These are phyloP conservation scores for Echinochloa phyllopogon DNA, from an alignment of 176 grass and related monocot species.

Conservation along the genomic window DNA sequence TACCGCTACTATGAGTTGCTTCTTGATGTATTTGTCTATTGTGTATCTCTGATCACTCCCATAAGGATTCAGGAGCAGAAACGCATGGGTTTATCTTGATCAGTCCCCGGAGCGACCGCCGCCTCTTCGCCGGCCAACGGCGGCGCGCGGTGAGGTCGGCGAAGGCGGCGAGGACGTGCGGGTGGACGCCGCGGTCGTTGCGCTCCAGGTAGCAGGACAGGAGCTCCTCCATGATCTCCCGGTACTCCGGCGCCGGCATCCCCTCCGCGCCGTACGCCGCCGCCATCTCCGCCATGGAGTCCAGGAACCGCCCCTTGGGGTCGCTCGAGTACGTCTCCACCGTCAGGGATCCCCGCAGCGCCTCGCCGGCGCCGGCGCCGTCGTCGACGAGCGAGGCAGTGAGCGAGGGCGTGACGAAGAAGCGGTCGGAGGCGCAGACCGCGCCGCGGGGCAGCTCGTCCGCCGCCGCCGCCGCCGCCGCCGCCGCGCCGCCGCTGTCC, in stretches of 20 bases:
- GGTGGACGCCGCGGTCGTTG: slow-evolving; percentile 47
- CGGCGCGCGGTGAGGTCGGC: slow-evolving; percentile 27
- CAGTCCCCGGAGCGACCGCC: neutral
- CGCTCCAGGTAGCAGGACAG: slow-evolving; percentile 38
- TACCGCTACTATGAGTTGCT: neutral
- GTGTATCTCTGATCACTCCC: neutral
- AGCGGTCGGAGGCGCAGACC: slow-evolving; percentile 9
- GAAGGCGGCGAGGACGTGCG: slow-evolving; percentile 40
- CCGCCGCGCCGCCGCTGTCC: neutral
- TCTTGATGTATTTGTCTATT: neutral
- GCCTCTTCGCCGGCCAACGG: slow-evolving; percentile 17
- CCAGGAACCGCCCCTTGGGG: slow-evolving; percentile 32
- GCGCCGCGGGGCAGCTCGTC: neutral
- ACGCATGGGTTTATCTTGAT: slow-evolving; percentile 13
- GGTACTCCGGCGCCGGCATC: slow-evolving; percentile 29
- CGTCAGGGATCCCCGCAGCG: neutral
- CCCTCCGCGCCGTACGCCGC: slow-evolving; percentile 20
- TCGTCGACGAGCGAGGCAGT: slow-evolving; percentile 17
- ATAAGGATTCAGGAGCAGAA: neutral
- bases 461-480: neutral
- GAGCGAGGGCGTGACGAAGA: slow-evolving; percentile 29
- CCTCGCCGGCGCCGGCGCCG: neutral
- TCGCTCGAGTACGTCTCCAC: slow-evolving; percentile 46
- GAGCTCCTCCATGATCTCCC: slow-evolving; percentile 48
- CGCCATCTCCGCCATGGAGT: slow-evolving; percentile 54